Percentiles rank a stretch among this genome's conserved stretches.
phyloP scores from a whole-genome alignment of 805 yeast genomes.

The Kazachstania viticola region DNA sequence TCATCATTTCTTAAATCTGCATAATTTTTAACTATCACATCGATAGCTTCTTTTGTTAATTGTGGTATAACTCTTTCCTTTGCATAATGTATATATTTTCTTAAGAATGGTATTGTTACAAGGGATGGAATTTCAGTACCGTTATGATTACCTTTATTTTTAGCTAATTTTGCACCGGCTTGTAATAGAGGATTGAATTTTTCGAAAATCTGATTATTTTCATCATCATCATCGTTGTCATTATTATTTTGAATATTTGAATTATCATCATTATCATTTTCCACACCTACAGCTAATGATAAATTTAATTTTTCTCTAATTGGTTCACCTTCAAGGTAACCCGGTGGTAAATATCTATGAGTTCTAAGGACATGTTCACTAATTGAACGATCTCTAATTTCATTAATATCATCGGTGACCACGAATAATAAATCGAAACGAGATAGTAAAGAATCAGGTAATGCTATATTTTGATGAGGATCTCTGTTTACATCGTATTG shows the following conservation, averaged over 20 bases:
- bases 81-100: conserved; percentile 89
- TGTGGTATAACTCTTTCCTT: conserved; percentile 79
- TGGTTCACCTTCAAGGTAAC: conserved; percentile 87
- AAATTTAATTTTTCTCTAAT: conserved; percentile 64
- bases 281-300: conserved; percentile 73
- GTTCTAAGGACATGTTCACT: conserved; percentile 92
- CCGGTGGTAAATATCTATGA: conserved; percentile 82
- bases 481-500: conserved; percentile 93
- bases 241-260: conserved; percentile 22
- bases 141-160: conserved; percentile 25
- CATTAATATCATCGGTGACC: conserved; percentile 90
- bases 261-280: conserved; percentile 32
- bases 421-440: conserved; percentile 94
- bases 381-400: conserved; percentile 69
- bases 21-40: conserved; percentile 69
- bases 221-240: conserved; percentile 27
- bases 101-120: conserved; percentile 72
- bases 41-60: conserved; percentile 65
- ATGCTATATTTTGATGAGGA: conserved; percentile 91
- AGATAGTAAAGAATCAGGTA: conserved; percentile 90
- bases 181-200: conserved; percentile 74
- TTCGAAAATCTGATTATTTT: conserved; percentile 59
- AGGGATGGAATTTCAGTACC: conserved; percentile 33
- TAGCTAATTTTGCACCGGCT: conserved; percentile 53
- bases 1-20: conserved; percentile 74